Base-by-base conservation (phyloP, 2,329 filamentous ascomycete genomes). In the Peltaster fructicola region DNA sequence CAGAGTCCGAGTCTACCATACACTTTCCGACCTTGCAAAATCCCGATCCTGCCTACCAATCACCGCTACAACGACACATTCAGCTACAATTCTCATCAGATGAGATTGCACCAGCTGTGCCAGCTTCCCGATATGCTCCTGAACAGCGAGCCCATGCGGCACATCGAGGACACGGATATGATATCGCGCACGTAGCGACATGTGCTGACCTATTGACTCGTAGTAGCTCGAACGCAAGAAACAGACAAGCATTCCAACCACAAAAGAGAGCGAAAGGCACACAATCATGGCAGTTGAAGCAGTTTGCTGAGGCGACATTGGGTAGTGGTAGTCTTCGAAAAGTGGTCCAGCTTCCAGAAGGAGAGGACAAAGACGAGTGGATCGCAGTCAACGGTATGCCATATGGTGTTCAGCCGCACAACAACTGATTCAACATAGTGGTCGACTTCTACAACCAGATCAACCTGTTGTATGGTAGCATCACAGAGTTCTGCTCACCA, bases 381-480 rank as follows among this genome's bases (percentile, higher is more conserved):
- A 57, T 98, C 33, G 88, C 88, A 14, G 88, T 98, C 41, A 98
- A 98, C 57, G 78, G 84, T 91, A 59, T 41, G 70, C n/a, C n/a
- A n/a, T n/a, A n/a, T n/a, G n/a, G 8, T 14, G 9, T 20, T 7
- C 20, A 19, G 8, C 8, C 8, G 13, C 26, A 15, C n/a, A 21
- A 17, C 13, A 7, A 25, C 14, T 11, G 7, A 15, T 8, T n/a
- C 24, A 17, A n/a, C 6, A 26, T 39, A 92, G 84, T 98, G 60
- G 88, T 98, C 59, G 88, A 98, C 56, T 98, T 98, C 56, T 98
- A 98, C 69, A 98, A 98, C 61, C 88, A 98, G 56, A 91, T 98
- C 62, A 98, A 98, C 57, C 68, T 98, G 17, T 73, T 98, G 31
- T 98, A 98, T 52, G 90, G 90, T 31, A 88, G 88, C 38, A 98